Evolutionary conservation across 2,329 filamentous ascomycete genomes (phyloP).

Genomic region (Scytalidium sp.): DNA sequence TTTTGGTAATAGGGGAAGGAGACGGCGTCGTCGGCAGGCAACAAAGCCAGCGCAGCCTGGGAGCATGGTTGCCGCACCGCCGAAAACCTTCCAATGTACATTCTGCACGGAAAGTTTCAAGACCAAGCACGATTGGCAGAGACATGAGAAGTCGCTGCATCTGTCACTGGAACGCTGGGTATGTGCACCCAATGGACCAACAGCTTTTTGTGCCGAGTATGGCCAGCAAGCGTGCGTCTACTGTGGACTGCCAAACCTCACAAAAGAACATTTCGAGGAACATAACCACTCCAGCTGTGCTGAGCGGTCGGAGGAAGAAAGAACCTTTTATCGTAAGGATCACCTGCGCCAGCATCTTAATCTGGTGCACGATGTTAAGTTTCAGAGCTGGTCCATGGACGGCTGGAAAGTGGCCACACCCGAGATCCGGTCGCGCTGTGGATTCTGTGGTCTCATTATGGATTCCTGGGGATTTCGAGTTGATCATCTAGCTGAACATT

Average conservation of each 20-base stretch:
- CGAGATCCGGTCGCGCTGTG: constrained; percentile 60
- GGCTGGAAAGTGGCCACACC: constrained; percentile 58
- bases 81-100: constrained; percentile 56
- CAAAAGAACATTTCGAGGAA: constrained; percentile 52
- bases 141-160: constrained; percentile 67
- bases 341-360: constrained; percentile 65
- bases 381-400: constrained; percentile 61
- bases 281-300: constrained; percentile 64
- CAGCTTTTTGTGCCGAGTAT: constrained; percentile 55
- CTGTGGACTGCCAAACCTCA: constrained; percentile 53
- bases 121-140: constrained; percentile 67
- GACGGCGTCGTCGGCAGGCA: constrained; percentile 25
- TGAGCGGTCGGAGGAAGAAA: constrained; percentile 59
- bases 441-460: constrained; percentile 62
- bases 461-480: constrained; percentile 58
- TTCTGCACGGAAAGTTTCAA: constrained; percentile 68
- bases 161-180: constrained; percentile 65
- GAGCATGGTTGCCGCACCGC: constrained; percentile 38
- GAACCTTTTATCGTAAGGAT: constrained; percentile 65
- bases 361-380: constrained; percentile 60
- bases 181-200: constrained; percentile 56
- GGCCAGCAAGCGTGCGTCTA: constrained; percentile 56
- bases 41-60: constrained; percentile 40
- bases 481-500: constrained; percentile 66
- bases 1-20: constrained; percentile 22